Percentiles rank a stretch among this genome's conserved stretches.
phyloP scores from a whole-genome alignment of 2,329 filamentous ascomycete species.

The Trichoderma brevicompactum region DNA sequence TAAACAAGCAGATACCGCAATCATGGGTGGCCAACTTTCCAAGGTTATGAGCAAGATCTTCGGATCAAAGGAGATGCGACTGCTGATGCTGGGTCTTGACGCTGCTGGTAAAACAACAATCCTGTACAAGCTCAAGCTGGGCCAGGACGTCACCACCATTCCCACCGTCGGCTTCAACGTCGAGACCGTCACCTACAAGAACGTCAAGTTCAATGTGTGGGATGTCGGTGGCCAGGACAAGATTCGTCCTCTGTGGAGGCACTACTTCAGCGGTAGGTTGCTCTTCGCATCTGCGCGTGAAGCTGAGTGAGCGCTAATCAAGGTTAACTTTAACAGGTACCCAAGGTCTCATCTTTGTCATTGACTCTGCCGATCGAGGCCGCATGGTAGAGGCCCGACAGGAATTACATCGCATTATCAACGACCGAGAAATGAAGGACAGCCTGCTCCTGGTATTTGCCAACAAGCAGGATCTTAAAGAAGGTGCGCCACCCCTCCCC shows the following conservation, averaged over 20 bases:
- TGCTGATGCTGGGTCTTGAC: constrained; percentile 97
- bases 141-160: constrained; percentile 97
- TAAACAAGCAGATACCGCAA: constrained; percentile 41
- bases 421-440: constrained; percentile 97
- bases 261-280: constrained; percentile 82
- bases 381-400: constrained; percentile 92
- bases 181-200: constrained; percentile 98
- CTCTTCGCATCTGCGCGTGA: not conserved
- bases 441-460: constrained; percentile 93
- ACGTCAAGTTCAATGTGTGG: constrained; percentile 99
- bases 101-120: constrained; percentile 99
- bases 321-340: constrained; percentile 64
- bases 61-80: constrained; percentile 98
- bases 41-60: constrained; percentile 99
- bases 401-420: constrained; percentile 95
- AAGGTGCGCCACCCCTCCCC: constrained; percentile 58
- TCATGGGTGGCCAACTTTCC: constrained; percentile 90
- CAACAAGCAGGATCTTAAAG: constrained; percentile 96
- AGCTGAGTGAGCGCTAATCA: constrained; percentile 11
- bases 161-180: constrained; percentile 99
- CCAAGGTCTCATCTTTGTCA: constrained; percentile 97
- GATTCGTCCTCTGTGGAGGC: constrained; percentile 94
- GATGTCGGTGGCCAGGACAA: constrained; percentile 99
- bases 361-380: constrained; percentile 90
- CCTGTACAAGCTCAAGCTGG: constrained; percentile 98